Evolutionary conservation across 2,329 filamentous ascomycete genomes (phyloP), one percentile per base, ranked within the genome.

Genomic region (Botrytis deweyae): DNA sequence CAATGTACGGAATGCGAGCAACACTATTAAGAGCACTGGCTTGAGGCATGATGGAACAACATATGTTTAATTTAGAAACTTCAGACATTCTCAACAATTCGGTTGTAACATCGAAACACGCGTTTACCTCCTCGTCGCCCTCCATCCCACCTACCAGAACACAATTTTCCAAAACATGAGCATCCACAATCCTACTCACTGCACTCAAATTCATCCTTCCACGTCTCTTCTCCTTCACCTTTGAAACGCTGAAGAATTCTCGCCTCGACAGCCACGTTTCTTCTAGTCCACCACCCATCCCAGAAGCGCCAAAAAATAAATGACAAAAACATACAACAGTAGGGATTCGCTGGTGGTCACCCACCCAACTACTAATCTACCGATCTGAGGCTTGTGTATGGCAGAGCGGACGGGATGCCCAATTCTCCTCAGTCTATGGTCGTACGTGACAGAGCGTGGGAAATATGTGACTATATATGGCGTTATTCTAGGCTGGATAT

Each of bases 391-490:
- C 52, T 55, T 55, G 52, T 55, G 52, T 55, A 55, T 55, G 52
- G 52, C 52, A 55, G 52, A 55, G 52, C 52, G 52, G 52, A 55
- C 52, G 52, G 52, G 52, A 55, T 55, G 52, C 52, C 52, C 52
- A 55, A 55, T 55, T 55, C 49, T 55, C 49, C 49, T 55, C 49
- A 55, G 49, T 55, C 49, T 55, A n/a, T 55, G 49, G 49, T 55
- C 49, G 49, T 55, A 55, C n/a, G 25, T 55, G 49, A n/a, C 12
- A n/a, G 12, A 1, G 0, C 1, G 0, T 4, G 5, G 3, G 0
- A 55, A 7, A n/a, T n/a, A 0, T 29, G 12, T n/a, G 0, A 1
- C 1, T 16, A 55, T 55, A 55, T 55, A 8, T n/a, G 0, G 0
- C 4, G 6, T 16, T 55, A 6, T 6, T n/a, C 0, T 3, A 55